Percentiles rank a stretch among this genome's conserved stretches.
phyloP scores from a whole-genome alignment of 495 filamentous ascomycete species.

The Umbilicaria muhlenbergii region DNA sequence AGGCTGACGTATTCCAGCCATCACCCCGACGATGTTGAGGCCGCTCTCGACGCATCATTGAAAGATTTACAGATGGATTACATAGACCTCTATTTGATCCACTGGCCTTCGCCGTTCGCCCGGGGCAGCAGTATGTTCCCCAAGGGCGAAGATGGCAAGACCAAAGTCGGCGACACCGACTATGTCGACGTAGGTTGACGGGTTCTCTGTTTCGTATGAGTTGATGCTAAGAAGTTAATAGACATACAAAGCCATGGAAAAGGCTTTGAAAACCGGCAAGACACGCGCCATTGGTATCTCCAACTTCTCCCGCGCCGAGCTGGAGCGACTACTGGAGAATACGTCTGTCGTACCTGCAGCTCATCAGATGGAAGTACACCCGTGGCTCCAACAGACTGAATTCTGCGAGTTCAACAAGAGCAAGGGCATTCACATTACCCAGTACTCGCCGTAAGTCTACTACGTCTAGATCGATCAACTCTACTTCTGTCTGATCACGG shows the following conservation, averaged over 20 bases:
- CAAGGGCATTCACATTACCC: constrained; percentile 42
- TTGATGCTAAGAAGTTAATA: constrained; percentile 5
- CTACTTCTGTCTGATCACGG: background rate
- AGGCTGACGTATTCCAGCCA: constrained; percentile 21
- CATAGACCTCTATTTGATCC: constrained; percentile 56
- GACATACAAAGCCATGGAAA: constrained; percentile 53
- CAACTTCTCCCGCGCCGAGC: constrained; percentile 56
- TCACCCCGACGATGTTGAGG: constrained; percentile 41
- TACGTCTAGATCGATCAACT: too few relatives aligned
- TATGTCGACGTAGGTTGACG: constrained; percentile 30
- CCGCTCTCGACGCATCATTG: constrained; percentile 44
- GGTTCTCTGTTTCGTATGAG: background rate
- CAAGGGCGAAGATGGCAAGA: constrained; percentile 27
- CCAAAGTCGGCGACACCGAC: constrained; percentile 25
- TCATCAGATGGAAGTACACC: constrained; percentile 50
- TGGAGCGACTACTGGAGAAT: constrained; percentile 50
- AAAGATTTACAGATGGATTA: constrained; percentile 46
- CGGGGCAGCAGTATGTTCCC: constrained; percentile 19
- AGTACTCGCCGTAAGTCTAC: constrained; percentile 35
- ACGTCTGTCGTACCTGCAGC: constrained; percentile 43
- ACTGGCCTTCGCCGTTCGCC: constrained; percentile 44
- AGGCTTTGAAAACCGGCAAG: constrained; percentile 37
- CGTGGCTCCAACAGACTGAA: constrained; percentile 38
- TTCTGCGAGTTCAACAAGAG: constrained; percentile 34
- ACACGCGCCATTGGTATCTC: constrained; percentile 55